Conservation (phyloP, 371 early-diverging fungal genomes). For the Apophysomyces elegans region DNA sequence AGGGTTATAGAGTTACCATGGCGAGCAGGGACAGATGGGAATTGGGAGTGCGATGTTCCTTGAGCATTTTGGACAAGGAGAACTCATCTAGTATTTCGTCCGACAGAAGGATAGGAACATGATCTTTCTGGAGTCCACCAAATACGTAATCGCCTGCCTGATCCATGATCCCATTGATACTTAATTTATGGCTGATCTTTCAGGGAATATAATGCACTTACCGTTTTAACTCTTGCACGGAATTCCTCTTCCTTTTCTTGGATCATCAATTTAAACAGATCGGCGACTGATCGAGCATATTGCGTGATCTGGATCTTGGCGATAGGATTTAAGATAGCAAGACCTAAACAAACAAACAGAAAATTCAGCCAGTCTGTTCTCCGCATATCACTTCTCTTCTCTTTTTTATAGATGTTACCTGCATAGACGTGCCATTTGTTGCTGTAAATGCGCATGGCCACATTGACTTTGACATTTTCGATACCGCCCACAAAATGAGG, state of each 20-base stretch:
- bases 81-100: constrained; percentile 86
- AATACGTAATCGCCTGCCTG: constrained; percentile 87
- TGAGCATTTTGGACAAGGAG: constrained; percentile 86
- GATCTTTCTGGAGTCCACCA: constrained; percentile 66
- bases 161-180: neutral
- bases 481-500: constrained; percentile 89
- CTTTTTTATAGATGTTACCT: no score
- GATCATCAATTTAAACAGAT: constrained; percentile 93
- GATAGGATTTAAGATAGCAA: constrained; percentile 93
- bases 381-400: no score
- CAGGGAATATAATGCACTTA: constrained; percentile 18
- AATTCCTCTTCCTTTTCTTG: constrained; percentile 86
- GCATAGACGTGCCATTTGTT: constrained; percentile 98
- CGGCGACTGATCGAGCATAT: constrained; percentile 87
- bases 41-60: constrained; percentile 77
- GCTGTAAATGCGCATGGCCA: constrained; percentile 89
- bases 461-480: constrained; percentile 94
- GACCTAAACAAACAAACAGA: constrained; percentile 39
- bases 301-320: constrained; percentile 87
- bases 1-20: constrained; percentile 57
- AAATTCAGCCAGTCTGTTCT: no score
- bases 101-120: constrained; percentile 74
- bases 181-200: no score
- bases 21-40: constrained; percentile 92
- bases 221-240: constrained; percentile 64